Base-by-base conservation (phyloP, 2,329 filamentous ascomycete genomes). In the Juglanconis juglandina region DNA sequence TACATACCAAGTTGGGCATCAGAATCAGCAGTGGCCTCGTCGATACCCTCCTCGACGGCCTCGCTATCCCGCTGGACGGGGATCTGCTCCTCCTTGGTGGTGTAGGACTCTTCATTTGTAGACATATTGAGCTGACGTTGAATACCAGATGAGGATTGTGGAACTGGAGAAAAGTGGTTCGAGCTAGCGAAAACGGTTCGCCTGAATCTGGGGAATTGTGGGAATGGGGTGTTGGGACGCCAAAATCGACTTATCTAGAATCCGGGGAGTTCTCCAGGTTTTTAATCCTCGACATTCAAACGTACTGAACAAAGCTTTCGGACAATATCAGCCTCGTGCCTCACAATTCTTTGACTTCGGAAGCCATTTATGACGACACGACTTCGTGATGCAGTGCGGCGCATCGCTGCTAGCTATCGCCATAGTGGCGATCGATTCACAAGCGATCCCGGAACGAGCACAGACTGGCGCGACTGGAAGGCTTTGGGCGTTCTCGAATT, bases 1-100 rank as follows among this genome's bases (percentile, higher is more conserved):
- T 4, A 44, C 64, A 35, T 53, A 65, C 66, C 58, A 7, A 68
- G 60, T 34, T 68, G 66, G 11, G 62, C 58, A 17, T 66, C 58
- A 2, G 66, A 59, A 30, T 65, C 59, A 24, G 62, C 61, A 5
- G 53, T 46, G 1, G 49, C 42, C 34, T 44, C 35, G 24, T 64
- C 58, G 1, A 64, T 58, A 14, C 58, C 59, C 17, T 63, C 64
- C 46, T 68, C 65, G 11, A 67, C 41, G 3, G 54, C 35, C 2
- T 49, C 63, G 13, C 57, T 58, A 46, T 68, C 65, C 33, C 61
- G 60, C 5, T 65, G 37, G 9, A 67, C 66, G 1, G 61, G 63
- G 37, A 58, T 11, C 6, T 58, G 51, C 37, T 57, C 42, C 17
- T 66, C 61, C 48, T 63, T 50, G n/a, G 50, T 56, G 58, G 53